Evolutionary conservation across 2,329 filamentous ascomycete species (phyloP).

Genomic region (Neocatenulostroma microsporum): DNA sequence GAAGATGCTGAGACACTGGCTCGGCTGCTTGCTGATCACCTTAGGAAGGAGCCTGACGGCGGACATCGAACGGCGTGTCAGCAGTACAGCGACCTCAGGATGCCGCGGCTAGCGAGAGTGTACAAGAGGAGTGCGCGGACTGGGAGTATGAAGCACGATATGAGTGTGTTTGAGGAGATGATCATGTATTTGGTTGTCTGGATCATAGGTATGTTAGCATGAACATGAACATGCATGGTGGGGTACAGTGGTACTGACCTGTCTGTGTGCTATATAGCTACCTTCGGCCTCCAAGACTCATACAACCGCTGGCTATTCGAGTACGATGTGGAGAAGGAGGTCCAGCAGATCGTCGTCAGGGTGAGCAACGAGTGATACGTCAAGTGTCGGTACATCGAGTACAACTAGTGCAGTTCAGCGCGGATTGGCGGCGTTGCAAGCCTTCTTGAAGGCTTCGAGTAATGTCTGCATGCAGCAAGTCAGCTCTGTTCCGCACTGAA

Average conservation of each 20-base stretch:
- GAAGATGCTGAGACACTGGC: slow-evolving; percentile 47
- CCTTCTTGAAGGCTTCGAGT: slow-evolving; percentile 15
- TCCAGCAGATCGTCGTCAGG: too few relatives aligned
- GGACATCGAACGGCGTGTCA: slow-evolving; percentile 5
- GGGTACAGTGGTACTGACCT: too few relatives aligned
- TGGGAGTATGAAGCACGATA: slow-evolving; percentile 6
- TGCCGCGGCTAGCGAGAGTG: slow-evolving; percentile 7
- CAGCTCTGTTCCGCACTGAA: slow-evolving; percentile 2
- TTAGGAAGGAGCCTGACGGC: neutral
- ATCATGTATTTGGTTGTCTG: neutral
- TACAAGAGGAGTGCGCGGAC: slow-evolving; percentile 5
- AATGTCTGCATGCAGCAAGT: slow-evolving; percentile 10
- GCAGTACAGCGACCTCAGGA: slow-evolving; percentile 8
- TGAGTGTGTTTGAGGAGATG: neutral
- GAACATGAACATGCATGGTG: neutral
- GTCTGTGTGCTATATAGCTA: too few relatives aligned
- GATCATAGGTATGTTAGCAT: neutral
- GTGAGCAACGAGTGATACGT: too few relatives aligned
- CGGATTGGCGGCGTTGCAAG: slow-evolving; percentile 10
- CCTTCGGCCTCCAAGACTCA: neutral
- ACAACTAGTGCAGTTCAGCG: too few relatives aligned
- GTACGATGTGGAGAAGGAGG: too few relatives aligned
- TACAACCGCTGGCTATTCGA: too few relatives aligned
- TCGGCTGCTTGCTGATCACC: slow-evolving; percentile 27
- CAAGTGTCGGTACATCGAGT: too few relatives aligned